Base-by-base conservation (phyloP, 2,329 filamentous ascomycete genomes). In the Microsporum ferrugineum region DNA sequence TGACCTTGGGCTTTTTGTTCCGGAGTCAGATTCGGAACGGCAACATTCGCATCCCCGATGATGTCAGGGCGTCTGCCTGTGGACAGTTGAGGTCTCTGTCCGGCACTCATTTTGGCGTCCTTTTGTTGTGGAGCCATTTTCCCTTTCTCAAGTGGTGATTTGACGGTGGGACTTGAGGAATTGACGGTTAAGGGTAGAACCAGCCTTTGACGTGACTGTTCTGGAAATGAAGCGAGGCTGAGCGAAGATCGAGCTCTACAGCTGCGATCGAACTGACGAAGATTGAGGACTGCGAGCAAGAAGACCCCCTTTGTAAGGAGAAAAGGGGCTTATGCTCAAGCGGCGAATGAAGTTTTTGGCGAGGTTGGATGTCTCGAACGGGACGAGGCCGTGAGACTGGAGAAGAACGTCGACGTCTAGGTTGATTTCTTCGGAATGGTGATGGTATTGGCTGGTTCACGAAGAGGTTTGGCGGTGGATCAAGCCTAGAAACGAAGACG, bases 1-100 rank as follows among this genome's bases (percentile, higher is more conserved):
- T 38, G 55, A 38, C 55, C 29, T 17, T 41, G 55, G 55, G 31
- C 34, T 17, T 39, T 41, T 39, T 57, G 34, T 57, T 57, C 55
- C 55, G 55, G 55, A 57, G 55, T 57, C 55, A 57, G 55, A 57
- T 10, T 12, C 55, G 55, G 55, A 57, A 57, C 17, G 38, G 34
- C 38, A 29, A 57, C 55, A 57, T 29, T 41, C 38, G 23, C 34
- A 29, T 38, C 55, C 55, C 55, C 55, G 31, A 57, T 53, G 49
- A 53, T 53, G 29, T 34, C 49, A 53, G 49, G 49, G 49, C 49
- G 49, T 53, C n/a, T 53, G 23, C 49, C 31, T 33, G 27, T 34
- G 49, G 49, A 53, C 49, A 33, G 49, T n/a, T 53, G 49, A 33
- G 27, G 4, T 34, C 33, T 53, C 31, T 53, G 49, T 53, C 49